Evolutionary conservation across 2,329 filamentous ascomycete species (phyloP).

Genomic region (Paecilomyces dactylethromorphus): DNA sequence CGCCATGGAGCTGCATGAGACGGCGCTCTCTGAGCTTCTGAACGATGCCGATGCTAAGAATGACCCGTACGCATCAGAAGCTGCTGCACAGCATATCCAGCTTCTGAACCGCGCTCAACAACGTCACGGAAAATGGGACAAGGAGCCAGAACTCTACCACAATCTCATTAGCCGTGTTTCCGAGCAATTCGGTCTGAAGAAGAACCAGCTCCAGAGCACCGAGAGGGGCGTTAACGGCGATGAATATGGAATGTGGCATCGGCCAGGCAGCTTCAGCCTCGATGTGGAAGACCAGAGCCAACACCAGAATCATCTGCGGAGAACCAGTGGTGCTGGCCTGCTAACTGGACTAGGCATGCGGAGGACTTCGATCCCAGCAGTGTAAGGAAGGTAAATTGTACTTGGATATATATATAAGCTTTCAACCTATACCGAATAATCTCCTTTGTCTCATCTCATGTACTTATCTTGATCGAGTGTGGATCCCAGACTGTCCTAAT

Average conservation of each 20-base stretch:
- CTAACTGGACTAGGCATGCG: background rate
- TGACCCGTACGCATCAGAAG: conserved; percentile 14
- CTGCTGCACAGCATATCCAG: conserved; percentile 4
- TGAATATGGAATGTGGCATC: background rate
- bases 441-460: background rate
- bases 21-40: conserved; percentile 21
- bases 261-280: background rate
- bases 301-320: conserved; percentile 1
- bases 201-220: background rate
- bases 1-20: conserved; percentile 24
- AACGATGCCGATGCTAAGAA: conserved; percentile 16
- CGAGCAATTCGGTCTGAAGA: background rate
- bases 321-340: background rate
- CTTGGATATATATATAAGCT: background rate
- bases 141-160: background rate
- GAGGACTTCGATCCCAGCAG: background rate
- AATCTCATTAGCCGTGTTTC: background rate
- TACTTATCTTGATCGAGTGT: background rate
- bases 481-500: background rate
- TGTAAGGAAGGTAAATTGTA: background rate
- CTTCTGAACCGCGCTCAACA: background rate
- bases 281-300: background rate
- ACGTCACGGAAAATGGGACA: background rate
- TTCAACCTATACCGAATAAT: background rate
- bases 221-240: background rate